Evolutionary conservation across 2,329 filamentous ascomycete genomes (phyloP), one percentile per base, ranked within the genome.

Genomic region (Metarhizium brunneum): DNA sequence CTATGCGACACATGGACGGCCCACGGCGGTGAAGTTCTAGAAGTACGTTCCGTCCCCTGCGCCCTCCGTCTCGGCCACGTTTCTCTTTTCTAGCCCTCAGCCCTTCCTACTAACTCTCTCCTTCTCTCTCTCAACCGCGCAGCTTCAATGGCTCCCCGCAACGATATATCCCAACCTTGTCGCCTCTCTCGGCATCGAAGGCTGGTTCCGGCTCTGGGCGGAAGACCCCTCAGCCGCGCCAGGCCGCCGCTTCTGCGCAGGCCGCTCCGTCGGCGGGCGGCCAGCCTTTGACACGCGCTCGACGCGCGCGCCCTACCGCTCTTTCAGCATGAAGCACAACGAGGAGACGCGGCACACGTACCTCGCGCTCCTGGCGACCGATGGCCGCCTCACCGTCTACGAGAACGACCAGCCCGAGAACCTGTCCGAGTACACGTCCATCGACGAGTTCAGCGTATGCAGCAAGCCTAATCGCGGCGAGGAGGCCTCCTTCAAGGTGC

Each of bases 71-170:
- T 25, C 25, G 25, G 4, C 4, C 4, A 25, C 25, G 25, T 25
- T 25, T 4, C 1, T 25, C 25, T 4, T 25, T 25, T 4, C 25
- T 4, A 25, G 3, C 25, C 25, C 25, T 25, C 25, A 25, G 25
- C 25, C 4, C 25, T 25, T 4, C 25, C 1, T 43, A 14, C n/a
- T 16, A n/a, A 16, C 13, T 18, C 40, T 10, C 43, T 10, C 6
- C 8, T 7, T 25, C 6, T 25, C n/a, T 6, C 0, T 6, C 2
- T 6, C 49, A 30, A 35, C 36, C 42, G 10, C 50, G 51, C 66
- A 92, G 89, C 85, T 95, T 54, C 90, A 94, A 78, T 97, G 92
- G 92, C 88, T 95, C 56, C 90, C 91, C 1, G 88, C 91, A 0
- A 92, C 89, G 60, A 85, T 94, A 57, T 94, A 94, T 62, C 90